Evolutionary conservation across 192 early-diverging fungal species (phyloP).

Genomic region (Oehlia diaphana): DNA sequence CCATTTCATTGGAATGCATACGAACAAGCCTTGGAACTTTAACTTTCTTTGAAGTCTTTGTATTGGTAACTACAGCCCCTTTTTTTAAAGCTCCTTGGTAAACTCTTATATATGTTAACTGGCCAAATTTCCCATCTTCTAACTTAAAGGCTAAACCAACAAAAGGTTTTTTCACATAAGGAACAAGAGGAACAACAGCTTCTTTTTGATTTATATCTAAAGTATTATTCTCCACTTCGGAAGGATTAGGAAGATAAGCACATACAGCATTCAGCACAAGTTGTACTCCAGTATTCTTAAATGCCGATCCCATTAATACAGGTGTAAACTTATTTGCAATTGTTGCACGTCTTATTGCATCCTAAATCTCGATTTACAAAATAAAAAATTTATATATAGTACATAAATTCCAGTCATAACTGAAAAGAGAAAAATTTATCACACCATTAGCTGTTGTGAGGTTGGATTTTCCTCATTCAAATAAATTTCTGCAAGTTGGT

Average conservation of each 20-base stretch:
- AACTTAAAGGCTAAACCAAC: slow-evolving; percentile 88
- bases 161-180: slow-evolving; percentile 71
- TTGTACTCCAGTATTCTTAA: slow-evolving; percentile 84
- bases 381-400: not conserved
- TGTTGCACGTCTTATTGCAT: slow-evolving; percentile 78
- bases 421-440: not conserved
- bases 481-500: slow-evolving; percentile 79
- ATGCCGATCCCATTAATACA: slow-evolving; percentile 83
- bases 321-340: slow-evolving; percentile 80
- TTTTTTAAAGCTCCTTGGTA: slow-evolving; percentile 91
- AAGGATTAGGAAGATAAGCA: slow-evolving; percentile 70
- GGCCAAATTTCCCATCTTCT: slow-evolving; percentile 94
- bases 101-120: slow-evolving; percentile 95
- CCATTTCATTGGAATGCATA: slow-evolving; percentile 99
- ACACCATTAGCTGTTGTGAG: slow-evolving; percentile 60
- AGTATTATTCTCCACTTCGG: slow-evolving; percentile 71
- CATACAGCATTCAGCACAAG: slow-evolving; percentile 70
- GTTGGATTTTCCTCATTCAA: slow-evolving; percentile 74
- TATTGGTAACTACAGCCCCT: slow-evolving; percentile 86
- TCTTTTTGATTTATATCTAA: slow-evolving; percentile 71
- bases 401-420: not conserved
- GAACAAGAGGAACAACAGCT: slow-evolving; percentile 54
- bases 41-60: slow-evolving; percentile 87
- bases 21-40: slow-evolving; percentile 95
- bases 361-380: slow-evolving; percentile 29